phyloP scores from a whole-genome alignment of 768 basidiomycete genomes.

The Leccinum incarnatum region DNA sequence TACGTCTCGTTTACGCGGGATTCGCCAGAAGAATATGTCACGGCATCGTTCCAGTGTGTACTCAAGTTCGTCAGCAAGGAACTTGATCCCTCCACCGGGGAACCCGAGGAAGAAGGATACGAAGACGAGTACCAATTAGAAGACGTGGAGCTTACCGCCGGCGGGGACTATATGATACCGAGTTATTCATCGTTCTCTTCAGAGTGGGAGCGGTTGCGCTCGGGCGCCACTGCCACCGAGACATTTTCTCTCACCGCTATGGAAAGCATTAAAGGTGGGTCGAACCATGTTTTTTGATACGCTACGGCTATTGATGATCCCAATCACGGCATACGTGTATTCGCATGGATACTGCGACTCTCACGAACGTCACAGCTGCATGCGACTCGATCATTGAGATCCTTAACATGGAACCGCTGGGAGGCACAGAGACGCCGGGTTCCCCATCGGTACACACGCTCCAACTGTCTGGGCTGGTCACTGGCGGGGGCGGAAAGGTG shows the following conservation, averaged over 20 bases:
- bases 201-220: slow-evolving; percentile 92
- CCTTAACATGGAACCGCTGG: slow-evolving; percentile 94
- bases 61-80: slow-evolving; percentile 98
- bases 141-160: slow-evolving; percentile 90
- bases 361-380: slow-evolving; percentile 57
- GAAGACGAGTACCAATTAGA: slow-evolving; percentile 98
- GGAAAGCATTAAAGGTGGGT: slow-evolving; percentile 90
- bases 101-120: slow-evolving; percentile 98
- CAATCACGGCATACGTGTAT: slow-evolving; percentile 14
- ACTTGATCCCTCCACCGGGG: slow-evolving; percentile 90
- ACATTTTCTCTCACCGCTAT: slow-evolving; percentile 91
- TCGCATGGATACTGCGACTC: slow-evolving; percentile 11
- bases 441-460: slow-evolving; percentile 90
- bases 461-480: slow-evolving; percentile 86
- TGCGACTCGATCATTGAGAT: slow-evolving; percentile 96
- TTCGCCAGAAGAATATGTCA: slow-evolving; percentile 68
- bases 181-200: slow-evolving; percentile 87
- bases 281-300: slow-evolving; percentile 7
- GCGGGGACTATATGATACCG: slow-evolving; percentile 94
- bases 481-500: slow-evolving; percentile 94
- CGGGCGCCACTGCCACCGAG: slow-evolving; percentile 78
- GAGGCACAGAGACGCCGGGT: slow-evolving; percentile 81
- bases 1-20: slow-evolving; percentile 94
- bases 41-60: slow-evolving; percentile 84
- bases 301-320: slow-evolving; percentile 16